phyloP scores from a whole-genome alignment of 2,329 filamentous ascomycete species.

The Plectosphaerella cucumerina region DNA sequence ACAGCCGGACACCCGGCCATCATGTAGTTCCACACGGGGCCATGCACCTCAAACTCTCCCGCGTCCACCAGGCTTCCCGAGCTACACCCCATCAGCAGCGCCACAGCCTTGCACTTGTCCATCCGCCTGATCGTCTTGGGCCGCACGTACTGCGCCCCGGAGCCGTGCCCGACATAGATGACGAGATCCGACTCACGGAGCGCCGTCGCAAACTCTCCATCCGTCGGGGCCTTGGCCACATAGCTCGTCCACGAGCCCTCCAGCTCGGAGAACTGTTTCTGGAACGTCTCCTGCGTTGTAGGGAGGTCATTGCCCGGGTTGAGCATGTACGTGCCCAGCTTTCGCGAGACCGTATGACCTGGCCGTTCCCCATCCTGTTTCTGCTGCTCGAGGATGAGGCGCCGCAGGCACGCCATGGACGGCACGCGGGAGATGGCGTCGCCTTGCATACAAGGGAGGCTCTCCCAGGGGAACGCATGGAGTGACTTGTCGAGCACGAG shows the following conservation, averaged over 20 bases:
- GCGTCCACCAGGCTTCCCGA: constrained; percentile 76
- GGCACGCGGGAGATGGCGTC: constrained; percentile 83
- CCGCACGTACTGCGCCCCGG: constrained; percentile 90
- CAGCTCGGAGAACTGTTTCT: constrained; percentile 52
- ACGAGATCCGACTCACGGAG: constrained; percentile 67
- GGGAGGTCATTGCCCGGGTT: constrained; percentile 84
- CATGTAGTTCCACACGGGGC: constrained; percentile 88
- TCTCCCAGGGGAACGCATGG: constrained; percentile 94
- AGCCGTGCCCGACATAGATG: constrained; percentile 95
- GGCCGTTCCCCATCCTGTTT: constrained; percentile 18
- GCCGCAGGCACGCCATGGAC: constrained; percentile 76
- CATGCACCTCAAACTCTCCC: constrained; percentile 86
- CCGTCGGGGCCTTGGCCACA: constrained; percentile 64
- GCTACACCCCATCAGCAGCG: constrained; percentile 92
- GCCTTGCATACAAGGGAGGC: constrained; percentile 76
- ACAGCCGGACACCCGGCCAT: constrained; percentile 82
- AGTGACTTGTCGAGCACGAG: constrained; percentile 88
- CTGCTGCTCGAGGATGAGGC: constrained; percentile 59
- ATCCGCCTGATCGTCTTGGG: constrained; percentile 77
- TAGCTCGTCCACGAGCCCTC: constrained; percentile 73
- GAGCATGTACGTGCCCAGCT: constrained; percentile 71
- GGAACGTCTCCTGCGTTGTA: constrained; percentile 73
- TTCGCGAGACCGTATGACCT: constrained; percentile 52
- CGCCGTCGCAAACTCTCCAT: constrained; percentile 69
- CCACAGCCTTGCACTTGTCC: constrained; percentile 67